These are phyloP conservation scores for Colletotrichum paranaense DNA, from an alignment of 2,329 filamentous ascomycete genomes.

Conservation along the genomic window DNA sequence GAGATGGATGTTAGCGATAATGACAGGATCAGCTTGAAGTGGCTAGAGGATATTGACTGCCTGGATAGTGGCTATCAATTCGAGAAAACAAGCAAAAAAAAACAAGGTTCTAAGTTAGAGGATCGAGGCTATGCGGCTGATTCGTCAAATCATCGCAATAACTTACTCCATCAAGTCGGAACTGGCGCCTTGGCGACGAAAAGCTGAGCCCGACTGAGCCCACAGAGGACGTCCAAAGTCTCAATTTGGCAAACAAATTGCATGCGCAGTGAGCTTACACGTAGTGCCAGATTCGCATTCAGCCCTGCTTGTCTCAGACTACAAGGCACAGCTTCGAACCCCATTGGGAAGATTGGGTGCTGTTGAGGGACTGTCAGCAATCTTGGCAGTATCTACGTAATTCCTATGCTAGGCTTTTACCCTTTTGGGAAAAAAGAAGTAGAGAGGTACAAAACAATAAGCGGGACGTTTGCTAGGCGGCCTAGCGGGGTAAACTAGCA, in stretches of 20 bases:
- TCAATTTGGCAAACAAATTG: background rate
- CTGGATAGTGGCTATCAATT: background rate
- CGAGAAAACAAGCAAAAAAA: background rate
- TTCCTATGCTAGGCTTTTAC: background rate
- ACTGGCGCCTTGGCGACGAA: background rate
- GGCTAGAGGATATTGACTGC: background rate
- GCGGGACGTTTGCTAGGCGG: background rate
- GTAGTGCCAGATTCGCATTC: background rate
- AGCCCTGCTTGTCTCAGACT: background rate
- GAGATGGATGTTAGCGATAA: background rate
- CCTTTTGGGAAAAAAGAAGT: background rate
- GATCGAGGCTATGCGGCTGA: background rate
- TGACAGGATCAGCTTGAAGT: background rate
- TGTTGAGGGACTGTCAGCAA: background rate
- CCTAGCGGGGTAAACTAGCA: background rate
- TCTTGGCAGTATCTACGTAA: background rate
- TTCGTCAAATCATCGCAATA: background rate
- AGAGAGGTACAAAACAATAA: background rate
- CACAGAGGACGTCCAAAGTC: background rate
- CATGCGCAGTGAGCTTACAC: background rate
- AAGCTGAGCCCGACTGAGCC: background rate
- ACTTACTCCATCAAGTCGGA: background rate
- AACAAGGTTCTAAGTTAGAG: background rate
- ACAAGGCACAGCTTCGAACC: background rate
- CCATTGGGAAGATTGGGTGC: background rate